Conservation (phyloP, 805 yeast species). For the Metschnikowia gruessii region DNA sequence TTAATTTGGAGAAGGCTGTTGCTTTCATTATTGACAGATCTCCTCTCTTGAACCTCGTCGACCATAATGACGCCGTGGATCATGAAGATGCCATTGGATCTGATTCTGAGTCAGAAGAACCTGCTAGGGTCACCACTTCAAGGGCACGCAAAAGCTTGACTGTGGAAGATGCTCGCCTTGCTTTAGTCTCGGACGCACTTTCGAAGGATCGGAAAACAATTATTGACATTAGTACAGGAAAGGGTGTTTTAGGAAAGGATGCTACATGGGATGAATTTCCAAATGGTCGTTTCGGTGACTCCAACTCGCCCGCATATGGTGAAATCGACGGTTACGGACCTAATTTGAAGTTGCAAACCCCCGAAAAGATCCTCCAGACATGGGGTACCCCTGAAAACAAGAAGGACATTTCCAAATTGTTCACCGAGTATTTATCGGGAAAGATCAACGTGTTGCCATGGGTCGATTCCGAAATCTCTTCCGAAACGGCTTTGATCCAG, state of each 20-base stretch:
- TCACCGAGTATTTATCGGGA: conserved; percentile 69
- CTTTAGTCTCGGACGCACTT: conserved; percentile 27
- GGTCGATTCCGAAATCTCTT: conserved; percentile 80
- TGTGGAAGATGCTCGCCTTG: conserved; percentile 31
- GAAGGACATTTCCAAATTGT: conserved; percentile 61
- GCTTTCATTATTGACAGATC: conserved; percentile 77
- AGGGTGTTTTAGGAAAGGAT: conserved; percentile 79
- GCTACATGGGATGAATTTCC: conserved; percentile 98
- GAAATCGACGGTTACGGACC: conserved; percentile 98
- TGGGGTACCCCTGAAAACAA: conserved; percentile 77
- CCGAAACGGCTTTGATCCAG: conserved; percentile 91
- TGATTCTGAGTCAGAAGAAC: conserved; percentile 35
- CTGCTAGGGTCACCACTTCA: conserved; percentile 13
- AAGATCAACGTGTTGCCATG: conserved; percentile 83
- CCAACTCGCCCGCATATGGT: conserved; percentile 95
- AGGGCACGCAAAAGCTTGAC: conserved; percentile 29
- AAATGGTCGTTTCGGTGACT: conserved; percentile 93
- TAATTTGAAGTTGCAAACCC: conserved; percentile 65
- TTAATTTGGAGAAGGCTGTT: conserved; percentile 88
- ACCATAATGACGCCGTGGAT: conserved; percentile 24
- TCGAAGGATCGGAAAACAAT: conserved; percentile 48
- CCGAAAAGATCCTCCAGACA: conserved; percentile 59
- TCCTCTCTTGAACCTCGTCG: conserved; percentile 44
- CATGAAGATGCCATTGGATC: conserved; percentile 38
- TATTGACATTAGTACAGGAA: conserved; percentile 77